phyloP scores from a whole-genome alignment of 441 rosid species.

The Pelargonium cotyledonis region DNA sequence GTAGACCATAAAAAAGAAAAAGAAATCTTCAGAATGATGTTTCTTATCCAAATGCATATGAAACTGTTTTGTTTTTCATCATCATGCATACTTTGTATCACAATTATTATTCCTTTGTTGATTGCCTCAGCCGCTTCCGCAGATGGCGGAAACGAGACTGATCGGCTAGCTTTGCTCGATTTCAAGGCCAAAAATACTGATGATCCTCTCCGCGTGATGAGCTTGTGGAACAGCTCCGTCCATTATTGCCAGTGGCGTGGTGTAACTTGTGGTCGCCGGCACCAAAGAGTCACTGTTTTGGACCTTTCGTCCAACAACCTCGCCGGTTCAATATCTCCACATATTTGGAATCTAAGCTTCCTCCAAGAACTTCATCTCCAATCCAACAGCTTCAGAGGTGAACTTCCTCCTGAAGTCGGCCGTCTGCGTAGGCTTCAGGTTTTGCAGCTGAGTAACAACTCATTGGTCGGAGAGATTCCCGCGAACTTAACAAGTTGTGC shows the following conservation, averaged over 20 bases:
- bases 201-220: slow-evolving; percentile 2
- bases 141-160: slow-evolving; percentile 8
- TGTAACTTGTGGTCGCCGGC: not conserved
- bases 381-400: not conserved
- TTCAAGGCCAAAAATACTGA: not conserved
- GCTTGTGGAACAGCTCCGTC: slow-evolving; percentile 11
- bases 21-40: no score
- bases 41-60: no score
- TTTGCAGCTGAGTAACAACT: not conserved
- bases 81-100: no score
- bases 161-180: not conserved
- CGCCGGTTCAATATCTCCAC: slow-evolving; percentile 12
- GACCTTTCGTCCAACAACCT: not conserved
- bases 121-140: not conserved
- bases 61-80: no score
- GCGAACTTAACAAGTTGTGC: slow-evolving; percentile 6
- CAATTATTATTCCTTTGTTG: no score
- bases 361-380: not conserved
- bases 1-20: no score
- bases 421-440: not conserved
- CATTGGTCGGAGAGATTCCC: slow-evolving; percentile 14
- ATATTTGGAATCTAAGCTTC: slow-evolving; percentile 21
- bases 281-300: slow-evolving; percentile 12
- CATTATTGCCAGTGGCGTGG: slow-evolving; percentile 20
- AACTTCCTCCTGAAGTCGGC: slow-evolving; percentile 14